Evolutionary conservation across 2,329 filamentous ascomycete genomes (phyloP).

Genomic region (Xylariaceae sp.): DNA sequence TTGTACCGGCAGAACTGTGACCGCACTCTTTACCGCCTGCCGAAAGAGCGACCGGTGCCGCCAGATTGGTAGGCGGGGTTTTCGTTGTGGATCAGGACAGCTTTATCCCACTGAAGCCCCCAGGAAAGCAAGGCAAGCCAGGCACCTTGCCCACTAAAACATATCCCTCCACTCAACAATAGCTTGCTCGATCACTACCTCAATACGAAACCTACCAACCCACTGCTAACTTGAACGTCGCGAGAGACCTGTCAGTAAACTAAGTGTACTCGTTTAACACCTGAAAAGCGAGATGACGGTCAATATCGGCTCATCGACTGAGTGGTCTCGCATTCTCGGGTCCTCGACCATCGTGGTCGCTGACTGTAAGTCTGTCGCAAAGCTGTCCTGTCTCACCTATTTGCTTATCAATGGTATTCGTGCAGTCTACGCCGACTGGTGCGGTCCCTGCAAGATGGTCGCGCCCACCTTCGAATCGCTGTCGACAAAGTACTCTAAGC

Average conservation of each 20-base stretch:
- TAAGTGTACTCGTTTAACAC: no score
- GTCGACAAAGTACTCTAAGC: slow-evolving; percentile 71
- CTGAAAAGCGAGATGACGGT: slow-evolving; percentile 37
- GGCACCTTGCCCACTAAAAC: neutral
- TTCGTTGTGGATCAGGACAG: slow-evolving; percentile 18
- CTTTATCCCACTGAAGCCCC: slow-evolving; percentile 17
- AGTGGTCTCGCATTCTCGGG: slow-evolving; percentile 69
- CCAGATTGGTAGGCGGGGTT: no score
- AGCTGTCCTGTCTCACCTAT: slow-evolving; percentile 15
- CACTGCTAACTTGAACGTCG: no score
- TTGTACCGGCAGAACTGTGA: slow-evolving; percentile 22
- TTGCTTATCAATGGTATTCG: slow-evolving; percentile 22
- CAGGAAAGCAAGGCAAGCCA: neutral
- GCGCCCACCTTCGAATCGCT: slow-evolving; percentile 85
- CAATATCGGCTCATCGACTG: slow-evolving; percentile 59
- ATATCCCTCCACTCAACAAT: no score
- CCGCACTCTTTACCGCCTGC: slow-evolving; percentile 20
- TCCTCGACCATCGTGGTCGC: slow-evolving; percentile 77
- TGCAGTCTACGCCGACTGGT: slow-evolving; percentile 92
- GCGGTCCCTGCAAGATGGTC: slow-evolving; percentile 88
- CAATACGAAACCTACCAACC: no score
- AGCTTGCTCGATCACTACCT: no score
- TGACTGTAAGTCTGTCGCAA: slow-evolving; percentile 66
- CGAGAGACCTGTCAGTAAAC: no score
- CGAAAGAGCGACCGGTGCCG: no score